Evolutionary conservation across 768 basidiomycete species (phyloP).

Genomic region (Amanita exitialis): DNA sequence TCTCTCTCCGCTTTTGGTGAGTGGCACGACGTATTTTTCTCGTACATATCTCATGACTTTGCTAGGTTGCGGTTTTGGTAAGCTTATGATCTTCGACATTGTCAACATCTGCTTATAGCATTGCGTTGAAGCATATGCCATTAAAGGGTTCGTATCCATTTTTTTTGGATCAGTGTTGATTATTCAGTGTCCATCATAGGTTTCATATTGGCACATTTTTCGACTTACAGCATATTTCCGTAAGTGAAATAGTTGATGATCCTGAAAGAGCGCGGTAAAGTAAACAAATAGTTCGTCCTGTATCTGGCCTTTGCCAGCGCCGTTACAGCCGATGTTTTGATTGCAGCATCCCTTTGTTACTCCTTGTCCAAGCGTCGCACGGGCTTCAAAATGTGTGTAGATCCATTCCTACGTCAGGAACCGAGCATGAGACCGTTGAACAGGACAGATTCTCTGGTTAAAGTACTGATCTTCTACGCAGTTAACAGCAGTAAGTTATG

Average conservation of each 20-base stretch:
- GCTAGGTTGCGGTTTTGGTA: slow-evolving; percentile 11
- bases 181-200: slow-evolving; percentile 6
- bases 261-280: background rate
- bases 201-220: slow-evolving; percentile 16
- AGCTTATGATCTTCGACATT: background rate
- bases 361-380: slow-evolving; percentile 20
- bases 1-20: slow-evolving; percentile 12
- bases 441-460: slow-evolving; percentile 33
- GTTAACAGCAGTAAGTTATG: slow-evolving; percentile 34
- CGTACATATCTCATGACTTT: background rate
- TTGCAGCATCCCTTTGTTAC: slow-evolving; percentile 25
- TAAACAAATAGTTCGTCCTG: slow-evolving; percentile 17
- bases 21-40: background rate
- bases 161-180: background rate
- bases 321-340: slow-evolving; percentile 29
- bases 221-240: slow-evolving; percentile 18
- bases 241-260: slow-evolving; percentile 8
- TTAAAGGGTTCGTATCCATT: slow-evolving; percentile 16
- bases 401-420: background rate
- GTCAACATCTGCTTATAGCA: background rate
- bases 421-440: background rate
- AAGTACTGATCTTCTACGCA: slow-evolving; percentile 35
- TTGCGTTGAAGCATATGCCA: slow-evolving; percentile 15
- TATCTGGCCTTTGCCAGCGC: slow-evolving; percentile 22
- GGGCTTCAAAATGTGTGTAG: slow-evolving; percentile 17